A percentile compares a stretch with the other conserved stretches of the same genome.
These are phyloP conservation scores for Solanum hybrid DNA, from an alignment of 305 asterid genomes.

Conservation along the genomic window DNA sequence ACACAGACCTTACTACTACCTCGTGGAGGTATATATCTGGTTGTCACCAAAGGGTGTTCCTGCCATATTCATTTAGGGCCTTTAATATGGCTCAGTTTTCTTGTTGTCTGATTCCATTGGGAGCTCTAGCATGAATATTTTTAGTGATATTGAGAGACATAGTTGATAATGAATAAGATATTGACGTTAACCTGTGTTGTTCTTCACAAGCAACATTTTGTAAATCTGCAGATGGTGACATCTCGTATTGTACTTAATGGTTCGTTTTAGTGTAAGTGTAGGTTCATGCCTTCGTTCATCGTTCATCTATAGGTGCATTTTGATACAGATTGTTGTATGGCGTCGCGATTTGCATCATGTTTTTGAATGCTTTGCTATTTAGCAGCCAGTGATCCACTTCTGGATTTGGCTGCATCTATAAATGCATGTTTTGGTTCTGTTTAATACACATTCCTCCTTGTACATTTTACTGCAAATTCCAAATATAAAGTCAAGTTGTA, in stretches of 20 bases:
- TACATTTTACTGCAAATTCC: neutral
- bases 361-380: neutral
- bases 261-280: neutral
- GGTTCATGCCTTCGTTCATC: neutral
- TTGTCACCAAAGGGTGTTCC: slow-evolving; percentile 68
- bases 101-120: slow-evolving; percentile 80
- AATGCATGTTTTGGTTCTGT: neutral
- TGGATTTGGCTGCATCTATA: neutral
- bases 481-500: neutral
- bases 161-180: neutral
- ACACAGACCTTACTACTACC: neutral
- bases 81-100: slow-evolving; percentile 88
- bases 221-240: neutral
- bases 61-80: slow-evolving; percentile 71
- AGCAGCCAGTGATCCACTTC: neutral
- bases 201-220: neutral
- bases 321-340: neutral
- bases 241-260: neutral
- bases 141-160: neutral
- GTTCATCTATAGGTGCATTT: neutral
- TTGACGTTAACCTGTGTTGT: neutral
- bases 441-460: neutral
- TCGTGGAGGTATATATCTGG: slow-evolving; percentile 40
- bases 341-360: neutral
- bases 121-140: slow-evolving; percentile 44